Percentiles rank a stretch among this genome's conserved stretches.
phyloP scores from a whole-genome alignment of 768 basidiomycete species.

The Fistulinella prunicolor region DNA sequence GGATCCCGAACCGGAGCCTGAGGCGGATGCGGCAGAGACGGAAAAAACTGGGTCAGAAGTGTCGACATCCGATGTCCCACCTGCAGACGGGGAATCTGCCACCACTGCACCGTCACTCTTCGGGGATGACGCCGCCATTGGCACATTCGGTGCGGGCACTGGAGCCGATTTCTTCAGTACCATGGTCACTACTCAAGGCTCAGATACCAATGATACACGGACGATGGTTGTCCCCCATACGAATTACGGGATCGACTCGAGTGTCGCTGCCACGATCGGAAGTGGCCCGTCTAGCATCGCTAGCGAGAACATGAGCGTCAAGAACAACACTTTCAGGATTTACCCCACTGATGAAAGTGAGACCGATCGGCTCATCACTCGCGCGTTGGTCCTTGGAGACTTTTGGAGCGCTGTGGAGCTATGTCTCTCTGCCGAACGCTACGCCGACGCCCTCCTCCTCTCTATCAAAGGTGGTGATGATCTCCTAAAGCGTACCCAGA shows the following conservation, averaged over 20 bases:
- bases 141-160: conserved; percentile 49
- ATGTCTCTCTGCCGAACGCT: conserved; percentile 85
- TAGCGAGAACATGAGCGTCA: conserved; percentile 45
- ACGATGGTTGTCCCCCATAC: conserved; percentile 69
- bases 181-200: conserved; percentile 53
- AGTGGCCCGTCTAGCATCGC: conserved; percentile 82
- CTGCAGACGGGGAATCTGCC: conserved; percentile 70
- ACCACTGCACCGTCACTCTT: conserved; percentile 88
- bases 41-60: conserved; percentile 60
- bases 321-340: conserved; percentile 84
- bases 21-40: conserved; percentile 25
- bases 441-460: conserved; percentile 91
- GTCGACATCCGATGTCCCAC: conserved; percentile 65
- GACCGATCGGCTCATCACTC: conserved; percentile 84
- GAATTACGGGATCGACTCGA: conserved; percentile 79
- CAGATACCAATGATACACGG: conserved; percentile 31
- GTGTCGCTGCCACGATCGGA: conserved; percentile 94
- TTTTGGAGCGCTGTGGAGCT: conserved; percentile 89
- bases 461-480: conserved; percentile 90
- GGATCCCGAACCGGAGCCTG: conserved; percentile 50
- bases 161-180: conserved; percentile 89
- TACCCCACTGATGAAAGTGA: conserved; percentile 86
- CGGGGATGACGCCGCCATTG: conserved; percentile 67
- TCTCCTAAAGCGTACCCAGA: conserved; percentile 83
- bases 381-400: conserved; percentile 94